Percentiles rank a stretch among this genome's conserved stretches.
Conservation (phyloP, 2,329 filamentous ascomycete species). For the Acrocalymma vagum region DNA sequence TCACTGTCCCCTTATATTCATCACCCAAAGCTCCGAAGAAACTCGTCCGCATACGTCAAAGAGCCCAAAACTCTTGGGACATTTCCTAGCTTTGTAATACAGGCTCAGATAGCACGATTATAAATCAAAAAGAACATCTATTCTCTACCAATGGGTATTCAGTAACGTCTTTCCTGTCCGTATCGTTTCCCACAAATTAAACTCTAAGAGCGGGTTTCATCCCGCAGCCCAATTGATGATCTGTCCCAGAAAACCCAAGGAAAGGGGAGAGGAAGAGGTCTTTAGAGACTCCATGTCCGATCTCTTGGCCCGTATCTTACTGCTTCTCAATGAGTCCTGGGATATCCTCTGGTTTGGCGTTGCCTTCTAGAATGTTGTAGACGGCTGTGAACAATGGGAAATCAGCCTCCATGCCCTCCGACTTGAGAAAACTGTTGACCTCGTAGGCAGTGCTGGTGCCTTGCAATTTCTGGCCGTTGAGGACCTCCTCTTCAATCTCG, state of each 20-base stretch:
- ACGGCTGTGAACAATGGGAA: constrained; percentile 96
- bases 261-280: not conserved
- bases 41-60: no score
- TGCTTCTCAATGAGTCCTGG: constrained; percentile 66
- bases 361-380: constrained; percentile 79
- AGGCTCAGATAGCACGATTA: no score
- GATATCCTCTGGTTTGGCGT: constrained; percentile 80
- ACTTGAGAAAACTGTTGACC: constrained; percentile 87
- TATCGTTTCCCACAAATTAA: no score
- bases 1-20: no score
- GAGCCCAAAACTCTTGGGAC: no score
- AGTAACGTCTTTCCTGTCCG: no score
- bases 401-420: constrained; percentile 77
- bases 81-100: no score
- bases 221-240: no score
- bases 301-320: constrained; percentile 8
- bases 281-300: constrained; percentile 1
- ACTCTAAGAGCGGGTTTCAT: no score
- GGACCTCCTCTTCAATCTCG: constrained; percentile 86
- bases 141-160: constrained; percentile 2
- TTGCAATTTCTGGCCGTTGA: constrained; percentile 97
- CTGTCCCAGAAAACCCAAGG: not conserved
- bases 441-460: constrained; percentile 92
- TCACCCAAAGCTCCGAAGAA: no score
- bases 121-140: no score